Evolutionary conservation across 257 asterid genomes (phyloP), one percentile per base, ranked within the genome.

Genomic region (Paraleonurus japonicus): DNA sequence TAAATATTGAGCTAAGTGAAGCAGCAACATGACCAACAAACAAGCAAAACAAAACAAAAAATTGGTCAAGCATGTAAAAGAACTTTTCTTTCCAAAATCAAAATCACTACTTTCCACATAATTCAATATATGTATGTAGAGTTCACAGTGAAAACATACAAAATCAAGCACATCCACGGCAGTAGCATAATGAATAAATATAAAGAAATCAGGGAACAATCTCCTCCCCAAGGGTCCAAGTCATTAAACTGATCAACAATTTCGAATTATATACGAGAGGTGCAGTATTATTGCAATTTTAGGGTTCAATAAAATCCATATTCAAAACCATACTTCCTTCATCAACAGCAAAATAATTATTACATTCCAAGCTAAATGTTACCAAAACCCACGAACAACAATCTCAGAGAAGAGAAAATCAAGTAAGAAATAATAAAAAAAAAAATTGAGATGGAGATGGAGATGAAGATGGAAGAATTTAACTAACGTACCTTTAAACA

Each of bases 401-500:
- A 69, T 3, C 39, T 32, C 76, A 16, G 28, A 16, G 59, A 20
- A 69, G 65, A 30, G 65, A 73, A 69, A 55, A 28, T n/a, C 17
- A 63, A 43, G 28, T 3, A 30, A 6, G 24, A 32, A 23, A 11
- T 16, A 57, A 4, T 1, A 37, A 54, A 5, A 32, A n/a, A 16
- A 48, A 15, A 58, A n/a, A n/a, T n/a, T n/a, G n/a, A n/a, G n/a
- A 17, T 28, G 28, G 9, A 35, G 10, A 4, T 28, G 4, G 12
- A 51, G 67, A 39, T 54, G 9, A 28, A 1, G 58, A 41, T 2
- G 58, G 58, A 27, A 61, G 19, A 61, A 20, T 4, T 61, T 8
- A 76, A 48, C 7, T 24, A 35, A 17, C 45, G 61, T 33, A 80
- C 84, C 84, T 62, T 30, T 27, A n/a, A 11, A 32, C 26, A 35